Base-by-base conservation (phyloP, 108 stramenopile species). In the Cylindrotheca fusiformis region DNA sequence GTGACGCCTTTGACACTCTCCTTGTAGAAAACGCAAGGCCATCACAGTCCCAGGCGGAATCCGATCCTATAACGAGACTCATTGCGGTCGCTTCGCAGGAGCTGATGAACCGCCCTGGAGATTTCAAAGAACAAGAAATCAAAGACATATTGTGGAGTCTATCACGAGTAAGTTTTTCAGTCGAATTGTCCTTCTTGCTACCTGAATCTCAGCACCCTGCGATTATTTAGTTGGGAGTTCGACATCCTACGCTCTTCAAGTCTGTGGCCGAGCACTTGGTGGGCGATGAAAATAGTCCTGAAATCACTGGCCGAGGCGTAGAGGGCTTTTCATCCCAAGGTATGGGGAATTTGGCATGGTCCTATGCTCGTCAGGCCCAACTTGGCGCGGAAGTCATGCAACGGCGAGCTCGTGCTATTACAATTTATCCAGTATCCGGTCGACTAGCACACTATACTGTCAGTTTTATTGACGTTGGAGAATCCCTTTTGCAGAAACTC, bases 101-200 rank as follows among this genome's bases (percentile, higher is more conserved):
- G 54, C 55, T 87, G 22, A 86, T 87, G 77, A 55, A 81, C 45
- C 74, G 91, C 48, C 87, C 91, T 29, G 30, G 82, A 17, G 57
- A 85, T 23, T 93, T 93, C 55, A 90, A 93, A 58, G 59, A 78
- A 24, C 92, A 93, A 76, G 88, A 93, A 52, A 62, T 90, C 36
- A 90, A 90, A 67, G 88, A 93, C 67, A 65, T 87, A 2, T 33
- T 90, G 25, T 93, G 88, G 88, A 60, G 76, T 25, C 85, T 93
- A 68, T 81, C 87, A 12, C 84, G 77, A 66, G 81, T 41, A 41
- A 10, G 36, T 41, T n/a, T n/a, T n/a, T n/a, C n/a, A n/a, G n/a
- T n/a, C 65, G 18, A 58, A 59, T 1, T 46, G 48, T 6, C 47
- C 21, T 65, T 31, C 53, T n/a, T n/a, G n/a, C n/a, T n/a, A n/a